phyloP scores from a whole-genome alignment of 2,329 filamentous ascomycete species.

The Colletotrichum simmondsii region DNA sequence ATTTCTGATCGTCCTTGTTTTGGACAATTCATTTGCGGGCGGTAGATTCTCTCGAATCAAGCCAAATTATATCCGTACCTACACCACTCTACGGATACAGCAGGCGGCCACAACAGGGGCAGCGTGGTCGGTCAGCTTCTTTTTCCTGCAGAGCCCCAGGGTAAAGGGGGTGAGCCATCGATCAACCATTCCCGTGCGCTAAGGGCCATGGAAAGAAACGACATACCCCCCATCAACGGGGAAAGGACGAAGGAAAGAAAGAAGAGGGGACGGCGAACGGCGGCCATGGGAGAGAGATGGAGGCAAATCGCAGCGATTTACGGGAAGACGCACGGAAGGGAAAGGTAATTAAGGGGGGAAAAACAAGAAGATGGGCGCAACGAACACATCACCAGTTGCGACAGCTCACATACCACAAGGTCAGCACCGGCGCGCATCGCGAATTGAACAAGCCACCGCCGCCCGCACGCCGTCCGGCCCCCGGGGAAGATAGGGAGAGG shows the following conservation, averaged over 20 bases:
- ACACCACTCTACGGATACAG: neutral
- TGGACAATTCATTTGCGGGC: neutral
- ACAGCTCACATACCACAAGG: constrained; percentile 26
- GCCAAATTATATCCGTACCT: neutral
- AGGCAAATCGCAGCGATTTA: neutral
- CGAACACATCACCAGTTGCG: constrained; percentile 15
- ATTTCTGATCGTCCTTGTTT: neutral
- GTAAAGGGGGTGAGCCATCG: neutral
- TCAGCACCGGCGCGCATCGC: neutral
- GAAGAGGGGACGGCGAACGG: neutral
- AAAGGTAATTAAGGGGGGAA: neutral
- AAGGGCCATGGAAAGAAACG: neutral
- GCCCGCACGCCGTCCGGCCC: too few relatives aligned
- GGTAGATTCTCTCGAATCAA: neutral
- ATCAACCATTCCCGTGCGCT: neutral
- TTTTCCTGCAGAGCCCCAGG: neutral
- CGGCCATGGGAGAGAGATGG: neutral
- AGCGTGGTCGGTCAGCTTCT: neutral
- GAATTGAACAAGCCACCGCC: neutral
- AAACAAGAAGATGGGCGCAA: neutral
- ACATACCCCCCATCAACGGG: neutral
- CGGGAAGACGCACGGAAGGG: neutral
- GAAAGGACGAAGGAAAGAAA: neutral
- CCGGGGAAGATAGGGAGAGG: neutral
- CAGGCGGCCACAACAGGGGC: neutral